Percentiles rank a stretch among this genome's conserved stretches.
Conservation (phyloP, 352 stramenopile genomes). For the Globisporangium megalacanthum region DNA sequence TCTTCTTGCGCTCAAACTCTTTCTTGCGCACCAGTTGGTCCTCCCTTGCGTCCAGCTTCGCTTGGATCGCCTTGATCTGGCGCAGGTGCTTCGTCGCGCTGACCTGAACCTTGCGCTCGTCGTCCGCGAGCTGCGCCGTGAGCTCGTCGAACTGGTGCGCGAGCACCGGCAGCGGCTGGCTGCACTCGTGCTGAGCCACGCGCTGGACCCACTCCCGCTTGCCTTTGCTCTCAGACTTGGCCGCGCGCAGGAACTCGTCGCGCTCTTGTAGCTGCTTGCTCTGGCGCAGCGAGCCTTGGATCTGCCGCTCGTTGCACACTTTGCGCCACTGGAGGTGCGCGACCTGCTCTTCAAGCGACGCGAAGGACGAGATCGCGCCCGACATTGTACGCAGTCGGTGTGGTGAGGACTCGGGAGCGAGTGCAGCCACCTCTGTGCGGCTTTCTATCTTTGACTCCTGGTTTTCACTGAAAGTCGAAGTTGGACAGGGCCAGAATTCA, state of each 20-base stretch:
- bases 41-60: constrained; percentile 45
- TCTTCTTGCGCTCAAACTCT: constrained; percentile 66
- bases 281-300: constrained; percentile 46
- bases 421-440: too few species aligned
- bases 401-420: too few species aligned
- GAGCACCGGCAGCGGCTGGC: constrained; percentile 24
- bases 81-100: too few species aligned
- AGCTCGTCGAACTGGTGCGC: too few species aligned
- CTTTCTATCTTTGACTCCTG: too few species aligned
- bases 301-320: constrained; percentile 64
- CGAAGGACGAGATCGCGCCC: constrained; percentile 24
- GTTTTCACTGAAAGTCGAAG: too few species aligned
- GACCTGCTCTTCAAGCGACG: constrained; percentile 58
- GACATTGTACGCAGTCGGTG: neutral
- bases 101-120: too few species aligned
- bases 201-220: constrained; percentile 9
- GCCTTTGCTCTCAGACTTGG: constrained; percentile 32
- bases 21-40: constrained; percentile 34
- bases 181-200: constrained; percentile 35
- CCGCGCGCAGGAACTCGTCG: constrained; percentile 50
- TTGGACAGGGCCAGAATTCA: too few species aligned
- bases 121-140: too few species aligned
- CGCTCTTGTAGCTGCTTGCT: constrained; percentile 61
- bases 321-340: constrained; percentile 70
- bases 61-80: constrained; percentile 22